Evolutionary conservation across 495 filamentous ascomycete genomes (phyloP).

Genomic region (Usnea hakonensis): DNA sequence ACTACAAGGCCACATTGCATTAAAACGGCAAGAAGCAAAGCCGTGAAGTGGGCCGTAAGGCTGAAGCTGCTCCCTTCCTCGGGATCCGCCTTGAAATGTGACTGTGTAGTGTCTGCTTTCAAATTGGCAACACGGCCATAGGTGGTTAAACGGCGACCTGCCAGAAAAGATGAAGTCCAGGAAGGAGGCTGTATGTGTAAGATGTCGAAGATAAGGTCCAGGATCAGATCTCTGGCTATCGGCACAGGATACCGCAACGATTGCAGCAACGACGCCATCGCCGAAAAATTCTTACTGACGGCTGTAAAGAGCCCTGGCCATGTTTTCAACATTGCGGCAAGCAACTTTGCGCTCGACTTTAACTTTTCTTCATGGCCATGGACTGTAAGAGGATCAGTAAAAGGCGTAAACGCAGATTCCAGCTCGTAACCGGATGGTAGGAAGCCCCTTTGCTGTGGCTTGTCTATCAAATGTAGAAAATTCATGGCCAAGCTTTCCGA

Average conservation of each 20-base stretch:
- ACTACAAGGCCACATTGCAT: constrained; percentile 73
- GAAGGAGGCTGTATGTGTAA: constrained; percentile 90
- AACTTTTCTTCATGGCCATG: constrained; percentile 63
- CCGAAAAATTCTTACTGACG: constrained; percentile 74
- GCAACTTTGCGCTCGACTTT: constrained; percentile 76
- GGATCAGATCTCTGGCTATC: constrained; percentile 56
- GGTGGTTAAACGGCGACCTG: constrained; percentile 83
- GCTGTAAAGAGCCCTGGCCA: constrained; percentile 84
- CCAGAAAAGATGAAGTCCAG: constrained; percentile 93
- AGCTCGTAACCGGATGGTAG: constrained; percentile 73
- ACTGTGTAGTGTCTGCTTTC: constrained; percentile 52
- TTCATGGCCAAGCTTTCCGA: constrained; percentile 76
- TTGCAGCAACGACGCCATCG: constrained; percentile 71
- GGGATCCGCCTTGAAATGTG: constrained; percentile 33
- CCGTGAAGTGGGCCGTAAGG: constrained; percentile 86
- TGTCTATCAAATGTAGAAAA: constrained; percentile 83
- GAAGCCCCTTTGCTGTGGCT: constrained; percentile 69
- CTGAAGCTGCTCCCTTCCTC: constrained; percentile 67
- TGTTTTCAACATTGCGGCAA: constrained; percentile 81
- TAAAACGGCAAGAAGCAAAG: constrained; percentile 78
- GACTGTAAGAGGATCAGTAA: constrained; percentile 71
- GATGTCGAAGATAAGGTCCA: constrained; percentile 86
- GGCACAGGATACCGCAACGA: constrained; percentile 67
- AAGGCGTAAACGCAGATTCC: constrained; percentile 75
- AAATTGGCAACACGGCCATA: constrained; percentile 89